Conservation (phyloP, 2,329 filamentous ascomycete species). For the Pyrenochaeta sp. region DNA sequence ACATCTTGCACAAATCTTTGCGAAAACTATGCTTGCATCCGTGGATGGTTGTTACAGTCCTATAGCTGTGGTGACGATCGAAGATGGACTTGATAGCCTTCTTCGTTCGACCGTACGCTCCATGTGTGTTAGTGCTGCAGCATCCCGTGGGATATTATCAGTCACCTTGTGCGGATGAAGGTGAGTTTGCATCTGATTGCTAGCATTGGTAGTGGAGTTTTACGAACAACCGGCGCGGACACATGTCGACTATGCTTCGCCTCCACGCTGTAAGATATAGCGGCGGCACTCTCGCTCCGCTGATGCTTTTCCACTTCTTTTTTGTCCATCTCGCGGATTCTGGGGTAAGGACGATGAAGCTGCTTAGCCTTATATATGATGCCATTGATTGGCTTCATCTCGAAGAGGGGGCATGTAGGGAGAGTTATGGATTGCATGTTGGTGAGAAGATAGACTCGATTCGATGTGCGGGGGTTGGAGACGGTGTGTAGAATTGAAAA, state of each 20-base stretch:
- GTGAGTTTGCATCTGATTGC: not conserved
- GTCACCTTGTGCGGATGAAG: not conserved
- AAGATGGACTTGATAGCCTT: not conserved
- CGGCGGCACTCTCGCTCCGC: conserved; percentile 3
- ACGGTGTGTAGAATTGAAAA: too few relatives aligned
- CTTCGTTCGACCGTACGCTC: conserved; percentile 5
- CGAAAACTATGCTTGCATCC: conserved; percentile 4
- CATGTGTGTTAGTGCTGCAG: conserved; percentile 3
- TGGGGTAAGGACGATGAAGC: not conserved
- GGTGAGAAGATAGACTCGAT: too few relatives aligned
- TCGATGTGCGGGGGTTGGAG: too few relatives aligned
- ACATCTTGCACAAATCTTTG: conserved; percentile 2
- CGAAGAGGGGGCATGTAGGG: not conserved
- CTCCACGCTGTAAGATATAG: not conserved
- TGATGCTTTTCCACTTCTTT: conserved; percentile 1
- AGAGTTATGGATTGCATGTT: not conserved
- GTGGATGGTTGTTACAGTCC: not conserved
- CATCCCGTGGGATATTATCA: not conserved
- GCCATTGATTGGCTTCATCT: not conserved
- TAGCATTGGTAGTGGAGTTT: not conserved
- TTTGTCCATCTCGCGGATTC: not conserved
- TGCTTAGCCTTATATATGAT: not conserved
- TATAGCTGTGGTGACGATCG: not conserved
- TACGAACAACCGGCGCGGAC: not conserved
- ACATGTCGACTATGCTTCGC: not conserved